Evolutionary conservation across 2,329 filamentous ascomycete species (phyloP), one percentile per base, ranked within the genome.

Genomic region (Phialemoniopsis sp.): DNA sequence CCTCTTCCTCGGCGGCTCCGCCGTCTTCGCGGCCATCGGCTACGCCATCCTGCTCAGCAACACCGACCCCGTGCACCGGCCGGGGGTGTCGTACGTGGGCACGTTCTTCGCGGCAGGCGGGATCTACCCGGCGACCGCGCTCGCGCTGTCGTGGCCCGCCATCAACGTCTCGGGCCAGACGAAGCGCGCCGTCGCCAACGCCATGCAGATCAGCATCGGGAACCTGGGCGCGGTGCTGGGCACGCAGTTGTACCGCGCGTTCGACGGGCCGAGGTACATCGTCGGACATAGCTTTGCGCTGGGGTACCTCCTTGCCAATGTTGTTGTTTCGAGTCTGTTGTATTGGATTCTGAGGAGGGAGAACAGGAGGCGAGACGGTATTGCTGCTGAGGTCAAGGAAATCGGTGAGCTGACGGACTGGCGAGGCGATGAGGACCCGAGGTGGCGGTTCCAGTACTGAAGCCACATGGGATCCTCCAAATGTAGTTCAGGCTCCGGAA

Each of bases 141-240:
- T 85, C 3, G 74, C 80, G 0, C 64, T 87, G 0, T 80, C 77
- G 1, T 87, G 83, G 82, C 80, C 82, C 0, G 82, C 82, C 2
- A 85, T 84, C 55, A 87, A 87, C 42, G 79, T 87, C 1, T 81
- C 78, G 0, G 80, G 81, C 0, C 81, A 86, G 58, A 85, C 80
- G 0, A 87, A 87, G 58, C 69, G 83, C 1, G 80, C 78, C 1
- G 78, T 81, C 4, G 79, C 78, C 3, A 85, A 82, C 35, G 83
- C 78, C 0, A 78, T 87, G 73, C 82, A 86, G 49, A 86, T 87
- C 41, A 82, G 76, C 9, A 80, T 87, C 37, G 84, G 82, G 0
- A 87, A 86, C 46, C 53, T 83, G 2, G 83, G 82, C 1, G 82
- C 80, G 0, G 79, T 87, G 0, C 49, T 88, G 17, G 83, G 82